Conservation (phyloP, 768 basidiomycete species). For the Ramaria sp. region DNA sequence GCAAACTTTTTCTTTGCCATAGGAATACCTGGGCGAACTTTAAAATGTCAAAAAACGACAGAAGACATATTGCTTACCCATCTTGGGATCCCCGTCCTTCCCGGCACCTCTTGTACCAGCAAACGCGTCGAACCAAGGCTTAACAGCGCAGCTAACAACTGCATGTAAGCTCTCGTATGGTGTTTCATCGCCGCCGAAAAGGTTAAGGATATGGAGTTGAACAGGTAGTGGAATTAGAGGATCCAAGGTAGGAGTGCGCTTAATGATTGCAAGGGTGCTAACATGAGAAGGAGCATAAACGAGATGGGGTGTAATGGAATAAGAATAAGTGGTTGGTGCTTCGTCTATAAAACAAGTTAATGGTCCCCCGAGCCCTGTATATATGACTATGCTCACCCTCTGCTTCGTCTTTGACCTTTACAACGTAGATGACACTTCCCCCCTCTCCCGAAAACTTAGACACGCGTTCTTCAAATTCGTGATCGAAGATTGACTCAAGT, state of each 20-base stretch:
- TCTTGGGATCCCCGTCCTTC: conserved; percentile 72
- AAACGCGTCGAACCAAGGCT: conserved; percentile 98
- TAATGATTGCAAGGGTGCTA: conserved; percentile 90
- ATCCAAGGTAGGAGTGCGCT: conserved; percentile 78
- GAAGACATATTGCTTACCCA: conserved; percentile 37
- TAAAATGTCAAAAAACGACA: background rate
- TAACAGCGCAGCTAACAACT: conserved; percentile 89
- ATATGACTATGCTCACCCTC: conserved; percentile 43
- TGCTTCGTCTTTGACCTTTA: conserved; percentile 63
- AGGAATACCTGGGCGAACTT: conserved; percentile 54
- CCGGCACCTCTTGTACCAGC: conserved; percentile 71
- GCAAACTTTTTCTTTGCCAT: conserved; percentile 99
- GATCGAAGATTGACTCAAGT: conserved; percentile 58
- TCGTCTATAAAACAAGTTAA: conserved; percentile 40
- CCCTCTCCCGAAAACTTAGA: conserved; percentile 65
- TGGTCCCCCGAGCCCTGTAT: background rate
- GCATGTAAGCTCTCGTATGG: conserved; percentile 96
- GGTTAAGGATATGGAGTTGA: conserved; percentile 86
- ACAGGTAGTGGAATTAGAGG: conserved; percentile 64
- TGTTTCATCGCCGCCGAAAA: conserved; percentile 80
- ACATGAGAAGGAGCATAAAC: conserved; percentile 70
- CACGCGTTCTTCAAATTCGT: conserved; percentile 66
- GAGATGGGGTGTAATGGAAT: conserved; percentile 61
- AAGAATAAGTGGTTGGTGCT: conserved; percentile 46
- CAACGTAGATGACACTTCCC: conserved; percentile 71